A percentile compares a stretch with the other conserved stretches of the same genome.
Conservation (phyloP, 139 green algal genomes). For the Picochlorum sp. region DNA sequence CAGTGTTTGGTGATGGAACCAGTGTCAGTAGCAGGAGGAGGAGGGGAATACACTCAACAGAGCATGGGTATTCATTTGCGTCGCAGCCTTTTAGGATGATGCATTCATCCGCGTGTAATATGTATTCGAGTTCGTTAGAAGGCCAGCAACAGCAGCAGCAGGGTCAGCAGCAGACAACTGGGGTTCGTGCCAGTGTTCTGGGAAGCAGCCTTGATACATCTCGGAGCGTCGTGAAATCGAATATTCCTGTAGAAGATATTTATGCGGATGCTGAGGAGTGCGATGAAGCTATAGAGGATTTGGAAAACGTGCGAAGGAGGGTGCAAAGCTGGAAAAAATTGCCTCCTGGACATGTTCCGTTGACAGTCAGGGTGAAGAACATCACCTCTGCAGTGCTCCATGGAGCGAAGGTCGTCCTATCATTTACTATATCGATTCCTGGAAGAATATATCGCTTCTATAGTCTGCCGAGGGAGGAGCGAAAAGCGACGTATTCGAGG, state of each 20-base stretch:
- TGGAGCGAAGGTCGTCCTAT: conserved; percentile 11
- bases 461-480: conserved; percentile 48
- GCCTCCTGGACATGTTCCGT: conserved; percentile 26
- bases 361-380: conserved; percentile 11
- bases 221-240: neutral
- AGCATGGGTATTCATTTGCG: too few relatives aligned
- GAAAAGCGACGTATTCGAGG: conserved; percentile 29
- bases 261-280: conserved; percentile 35
- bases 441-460: conserved; percentile 32
- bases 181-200: too few relatives aligned
- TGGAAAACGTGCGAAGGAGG: conserved; percentile 21
- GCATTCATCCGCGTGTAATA: too few relatives aligned
- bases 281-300: conserved; percentile 35
- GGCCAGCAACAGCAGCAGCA: too few relatives aligned
- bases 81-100: too few relatives aligned
- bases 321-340: conserved; percentile 14
- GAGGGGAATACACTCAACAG: too few relatives aligned
- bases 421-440: conserved; percentile 44
- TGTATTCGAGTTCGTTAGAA: too few relatives aligned
- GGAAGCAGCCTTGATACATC: too few relatives aligned
- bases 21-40: too few relatives aligned
- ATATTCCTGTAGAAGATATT: neutral
- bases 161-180: neutral
- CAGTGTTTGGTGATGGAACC: too few relatives aligned
- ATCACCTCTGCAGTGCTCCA: neutral